phyloP scores from a whole-genome alignment of 192 early-diverging fungal species.

The Obelidium mucronatum region DNA sequence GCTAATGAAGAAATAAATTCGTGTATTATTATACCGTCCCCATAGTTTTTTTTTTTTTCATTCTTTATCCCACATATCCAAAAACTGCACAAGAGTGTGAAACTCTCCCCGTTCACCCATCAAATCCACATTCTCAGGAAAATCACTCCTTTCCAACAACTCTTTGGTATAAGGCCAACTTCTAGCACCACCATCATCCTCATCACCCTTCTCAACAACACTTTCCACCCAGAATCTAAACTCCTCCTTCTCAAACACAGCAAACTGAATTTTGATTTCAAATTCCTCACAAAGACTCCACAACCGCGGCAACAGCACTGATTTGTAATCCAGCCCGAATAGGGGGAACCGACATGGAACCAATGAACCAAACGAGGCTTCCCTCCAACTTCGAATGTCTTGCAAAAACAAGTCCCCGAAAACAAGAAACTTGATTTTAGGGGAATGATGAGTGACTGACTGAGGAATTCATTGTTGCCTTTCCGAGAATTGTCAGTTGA shows the following conservation, averaged over 20 bases:
- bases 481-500: neutral
- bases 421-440: neutral
- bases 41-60: neutral
- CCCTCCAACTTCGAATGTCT: conserved; percentile 27
- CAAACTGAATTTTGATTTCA: conserved; percentile 12
- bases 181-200: neutral
- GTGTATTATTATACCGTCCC: too few relatives aligned
- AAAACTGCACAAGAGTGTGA: conserved; percentile 67
- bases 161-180: conserved; percentile 1
- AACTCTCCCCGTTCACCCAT: conserved; percentile 76
- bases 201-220: neutral
- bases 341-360: conserved; percentile 12
- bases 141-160: conserved; percentile 11
- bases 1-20: too few relatives aligned
- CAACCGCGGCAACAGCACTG: conserved; percentile 10
- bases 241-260: conserved; percentile 11
- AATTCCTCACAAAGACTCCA: conserved; percentile 13
- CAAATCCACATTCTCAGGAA: conserved; percentile 53
- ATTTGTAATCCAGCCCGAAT: neutral
- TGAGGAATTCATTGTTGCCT: too few relatives aligned
- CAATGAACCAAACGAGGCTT: neutral
- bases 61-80: conserved; percentile 26
- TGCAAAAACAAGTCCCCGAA: conserved; percentile 28
- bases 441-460: neutral
- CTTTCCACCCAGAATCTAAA: conserved; percentile 12